Evolutionary conservation across 371 early-diverging fungal species (phyloP).

Genomic region (Mucor racemosus): DNA sequence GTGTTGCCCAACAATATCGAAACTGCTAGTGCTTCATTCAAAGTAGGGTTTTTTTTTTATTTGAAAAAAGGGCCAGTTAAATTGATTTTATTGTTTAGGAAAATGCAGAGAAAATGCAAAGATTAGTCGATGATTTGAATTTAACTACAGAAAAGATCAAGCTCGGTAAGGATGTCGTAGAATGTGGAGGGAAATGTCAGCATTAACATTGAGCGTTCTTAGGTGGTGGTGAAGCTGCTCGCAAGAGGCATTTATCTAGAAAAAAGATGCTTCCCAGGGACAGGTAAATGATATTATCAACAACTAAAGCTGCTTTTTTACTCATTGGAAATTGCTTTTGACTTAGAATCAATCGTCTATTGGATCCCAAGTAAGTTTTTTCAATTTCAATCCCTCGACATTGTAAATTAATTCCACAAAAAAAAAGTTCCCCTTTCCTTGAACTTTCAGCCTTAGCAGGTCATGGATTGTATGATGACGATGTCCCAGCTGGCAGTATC

Average conservation of each 20-base stretch:
- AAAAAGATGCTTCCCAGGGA: conserved; percentile 96
- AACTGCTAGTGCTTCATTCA: conserved; percentile 79
- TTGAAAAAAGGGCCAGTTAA: background rate
- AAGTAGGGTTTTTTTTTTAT: conserved; percentile 53
- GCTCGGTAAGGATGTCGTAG: conserved; percentile 60
- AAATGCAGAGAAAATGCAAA: conserved; percentile 82
- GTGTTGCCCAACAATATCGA: conserved; percentile 67
- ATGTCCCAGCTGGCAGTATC: conserved; percentile 92
- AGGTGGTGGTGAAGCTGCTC: conserved; percentile 93
- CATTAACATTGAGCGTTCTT: background rate
- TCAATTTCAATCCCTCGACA: conserved; percentile 5
- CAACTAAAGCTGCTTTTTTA: background rate
- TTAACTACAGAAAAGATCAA: conserved; percentile 73
- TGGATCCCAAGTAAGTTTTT: conserved; percentile 80
- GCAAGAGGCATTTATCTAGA: conserved; percentile 85
- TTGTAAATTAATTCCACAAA: background rate
- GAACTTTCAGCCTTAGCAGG: conserved; percentile 97
- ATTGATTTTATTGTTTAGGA: conserved; percentile 59
- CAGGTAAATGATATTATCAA: conserved; percentile 52
- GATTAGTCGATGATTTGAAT: conserved; percentile 77
- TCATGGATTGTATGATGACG: conserved; percentile 85
- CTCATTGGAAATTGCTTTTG: background rate
- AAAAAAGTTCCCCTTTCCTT: conserved; percentile 84
- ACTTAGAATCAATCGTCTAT: conserved; percentile 74
- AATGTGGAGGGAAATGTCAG: no score